Evolutionary conservation across 2,329 filamentous ascomycete species (phyloP), one percentile per base, ranked within the genome.

Genomic region (Neopestalotiopsis sp.): DNA sequence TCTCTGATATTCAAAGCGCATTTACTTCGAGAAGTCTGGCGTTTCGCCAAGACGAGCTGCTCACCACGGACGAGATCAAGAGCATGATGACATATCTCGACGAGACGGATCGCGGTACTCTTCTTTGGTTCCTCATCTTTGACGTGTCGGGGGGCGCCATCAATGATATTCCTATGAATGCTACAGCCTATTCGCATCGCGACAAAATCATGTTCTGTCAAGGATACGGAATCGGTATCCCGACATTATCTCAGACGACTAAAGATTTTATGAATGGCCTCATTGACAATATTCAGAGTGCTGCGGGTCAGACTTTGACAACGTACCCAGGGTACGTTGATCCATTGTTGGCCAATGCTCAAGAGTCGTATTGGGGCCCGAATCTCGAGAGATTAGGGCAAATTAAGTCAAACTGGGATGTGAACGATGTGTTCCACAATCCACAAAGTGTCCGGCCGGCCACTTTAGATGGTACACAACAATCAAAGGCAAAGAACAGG

Each of bases 321-420:
- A 86, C 88, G 0, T 92, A 92, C 76, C 85, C 89, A 0, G 90
- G 89, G 2, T 92, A 91, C 71, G 85, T 92, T 2, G 89, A 91
- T 74, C 84, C 84, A 1, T 76, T 76, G 4, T 74, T 90, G 42
- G 68, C 76, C n/a, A 75, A 82, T 49, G 81, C 83, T 9, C 86
- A 88, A 72, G 72, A 79, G 66, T 81, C 83, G 9, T 90, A 90
- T 74, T 91, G 88, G 87, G 84, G 85, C 0, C 72, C 80, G 0
- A 89, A 89, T 70, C 76, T 89, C 49, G 76, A 80, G 0, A 72
- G 70, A 9, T 78, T 91, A 63, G 78, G 83, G 65, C 66, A 76
- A 63, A 80, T 90, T 60, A 91, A 91, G 79, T 72, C 77, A 5
- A 78, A 75, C 2, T 84, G 84, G 77, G 89, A 91, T 73, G 85